A percentile compares a stretch with the other conserved stretches of the same genome.
phyloP scores from a whole-genome alignment of 2,329 filamentous ascomycete genomes.

The Aurifilum marmelostoma region DNA sequence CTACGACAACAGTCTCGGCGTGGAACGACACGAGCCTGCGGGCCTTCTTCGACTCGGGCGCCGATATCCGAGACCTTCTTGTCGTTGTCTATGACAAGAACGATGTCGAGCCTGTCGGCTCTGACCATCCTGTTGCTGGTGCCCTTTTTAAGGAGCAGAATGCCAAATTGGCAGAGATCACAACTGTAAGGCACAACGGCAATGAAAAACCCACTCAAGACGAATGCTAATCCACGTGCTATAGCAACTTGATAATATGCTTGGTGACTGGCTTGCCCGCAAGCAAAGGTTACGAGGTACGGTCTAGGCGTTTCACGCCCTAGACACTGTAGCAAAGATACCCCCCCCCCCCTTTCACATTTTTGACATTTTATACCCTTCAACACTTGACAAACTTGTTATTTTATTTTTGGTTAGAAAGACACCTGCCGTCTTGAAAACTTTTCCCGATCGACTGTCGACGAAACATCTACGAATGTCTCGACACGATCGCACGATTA shows the following conservation, averaged over 20 bases:
- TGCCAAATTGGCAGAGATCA: constrained; percentile 83
- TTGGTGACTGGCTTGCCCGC: constrained; percentile 78
- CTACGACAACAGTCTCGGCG: constrained; percentile 61
- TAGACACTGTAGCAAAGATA: constrained; percentile 19
- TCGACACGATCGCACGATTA: constrained; percentile 4
- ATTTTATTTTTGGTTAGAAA: background rate
- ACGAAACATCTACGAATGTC: constrained; percentile 26
- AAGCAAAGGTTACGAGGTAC: constrained; percentile 64
- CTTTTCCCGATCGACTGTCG: background rate
- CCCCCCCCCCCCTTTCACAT: constrained; percentile 16
- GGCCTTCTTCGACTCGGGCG: constrained; percentile 87
- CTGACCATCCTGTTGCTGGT: constrained; percentile 83
- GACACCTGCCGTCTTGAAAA: background rate
- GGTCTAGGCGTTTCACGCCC: constrained; percentile 38
- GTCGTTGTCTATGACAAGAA: constrained; percentile 92
- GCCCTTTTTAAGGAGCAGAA: constrained; percentile 86
- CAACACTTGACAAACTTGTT: background rate
- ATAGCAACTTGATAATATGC: constrained; percentile 81
- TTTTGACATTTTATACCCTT: constrained; percentile 12
- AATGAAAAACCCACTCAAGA: background rate
- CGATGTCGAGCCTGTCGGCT: constrained; percentile 74
- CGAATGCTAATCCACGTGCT: constrained; percentile 32
- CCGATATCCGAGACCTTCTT: constrained; percentile 86
- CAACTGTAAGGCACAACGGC: constrained; percentile 59
- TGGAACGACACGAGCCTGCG: constrained; percentile 90